Evolutionary conservation across 2,329 filamentous ascomycete species (phyloP), one percentile per base, ranked within the genome.

Genomic region (Pseudocercospora musae): DNA sequence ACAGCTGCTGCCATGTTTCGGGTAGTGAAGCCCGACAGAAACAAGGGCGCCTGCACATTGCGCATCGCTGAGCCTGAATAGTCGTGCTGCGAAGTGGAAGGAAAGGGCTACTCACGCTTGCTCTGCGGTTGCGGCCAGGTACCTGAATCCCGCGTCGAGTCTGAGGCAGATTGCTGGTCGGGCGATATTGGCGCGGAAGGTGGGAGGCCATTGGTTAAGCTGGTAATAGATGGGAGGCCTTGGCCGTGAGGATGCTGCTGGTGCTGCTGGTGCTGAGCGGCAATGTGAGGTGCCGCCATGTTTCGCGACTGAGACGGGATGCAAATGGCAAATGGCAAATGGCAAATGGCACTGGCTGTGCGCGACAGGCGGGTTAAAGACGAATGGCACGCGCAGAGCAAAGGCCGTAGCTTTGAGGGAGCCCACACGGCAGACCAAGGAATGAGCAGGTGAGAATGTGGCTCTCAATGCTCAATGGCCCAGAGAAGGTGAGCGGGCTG

Each of bases 101-200:
- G 27, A 31, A 40, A 10, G 27, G 31, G n/a, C 15, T 40, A 73
- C 74, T 75, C 69, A 76, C 74, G 73, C 66, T 76, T 76, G 67
- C 72, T 76, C 54, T 75, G 72, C 46, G 73, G 70, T 62, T 73
- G 70, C 9, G 73, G 72, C 75, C 75, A 76, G 42, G 73, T 74
- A 44, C 75, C 73, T 60, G 75, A 76, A 63, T 77, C 74, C 57
- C 75, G 69, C 29, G 72, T 71, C 20, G 72, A 71, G 31, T 75
- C 73, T 33, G 63, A 63, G 50, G 66, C 62, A 33, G 72, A 69
- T 55, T 68, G 70, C 58, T 66, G 71, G 58, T 74, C 73, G 15
- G 69, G 74, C 52, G 74, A 74, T 59, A 69, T 68, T 50, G 66
- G 59, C 50, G 69, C 67, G 65, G 70, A 61, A 29, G 66, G 65